These are phyloP conservation scores for Tetrahymena borealis DNA, from an alignment of 73 alveolate genomes.

Conservation along the genomic window DNA sequence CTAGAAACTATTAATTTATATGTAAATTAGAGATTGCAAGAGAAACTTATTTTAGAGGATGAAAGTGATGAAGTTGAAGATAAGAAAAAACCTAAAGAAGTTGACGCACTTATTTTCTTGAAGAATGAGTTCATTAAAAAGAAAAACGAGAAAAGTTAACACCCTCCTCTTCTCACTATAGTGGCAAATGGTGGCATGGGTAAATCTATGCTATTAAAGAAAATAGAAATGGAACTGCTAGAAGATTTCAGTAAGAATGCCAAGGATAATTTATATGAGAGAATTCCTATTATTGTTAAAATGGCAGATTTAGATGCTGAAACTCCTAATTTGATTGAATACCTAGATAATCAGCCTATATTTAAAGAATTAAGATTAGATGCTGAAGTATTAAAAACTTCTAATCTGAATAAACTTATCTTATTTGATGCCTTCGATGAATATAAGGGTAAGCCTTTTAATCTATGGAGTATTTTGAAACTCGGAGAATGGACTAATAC, in stretches of 20 bases:
- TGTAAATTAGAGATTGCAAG: background rate
- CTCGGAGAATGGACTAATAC: background rate
- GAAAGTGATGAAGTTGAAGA: background rate
- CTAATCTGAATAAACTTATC: background rate
- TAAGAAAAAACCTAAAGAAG: background rate
- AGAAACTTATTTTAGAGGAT: background rate
- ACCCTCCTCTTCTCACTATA: background rate
- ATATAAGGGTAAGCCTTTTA: background rate
- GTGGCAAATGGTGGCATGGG: background rate
- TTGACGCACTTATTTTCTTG: background rate
- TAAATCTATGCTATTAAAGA: background rate
- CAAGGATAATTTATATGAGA: background rate
- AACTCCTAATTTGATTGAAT: background rate
- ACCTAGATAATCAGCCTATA: background rate
- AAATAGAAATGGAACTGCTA: background rate
- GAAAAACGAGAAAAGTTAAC: background rate
- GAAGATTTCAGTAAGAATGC: background rate
- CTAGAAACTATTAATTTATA: background rate
- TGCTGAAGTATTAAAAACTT: background rate
- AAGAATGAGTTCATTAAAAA: background rate
- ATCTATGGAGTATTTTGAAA: background rate
- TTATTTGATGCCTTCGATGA: background rate
- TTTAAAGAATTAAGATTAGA: background rate
- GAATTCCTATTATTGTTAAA: background rate
- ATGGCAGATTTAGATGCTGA: background rate